Evolutionary conservation across 352 stramenopile genomes (phyloP).

Genomic region (Globisporangium middletonii): DNA sequence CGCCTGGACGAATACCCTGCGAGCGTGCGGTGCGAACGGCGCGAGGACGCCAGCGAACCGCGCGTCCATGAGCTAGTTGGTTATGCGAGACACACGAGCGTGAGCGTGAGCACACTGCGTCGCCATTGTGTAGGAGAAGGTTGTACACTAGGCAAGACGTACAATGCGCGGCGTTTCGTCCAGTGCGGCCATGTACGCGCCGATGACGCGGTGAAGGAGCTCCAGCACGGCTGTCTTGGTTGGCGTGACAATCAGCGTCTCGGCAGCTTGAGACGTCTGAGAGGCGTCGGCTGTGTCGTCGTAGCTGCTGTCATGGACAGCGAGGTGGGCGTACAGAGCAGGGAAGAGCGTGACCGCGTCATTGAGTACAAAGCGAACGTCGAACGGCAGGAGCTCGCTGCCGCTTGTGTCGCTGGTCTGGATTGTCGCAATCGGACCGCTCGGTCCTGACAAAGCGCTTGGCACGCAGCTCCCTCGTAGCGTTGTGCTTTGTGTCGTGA

Average conservation of each 20-base stretch:
- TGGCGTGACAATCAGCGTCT: constrained; percentile 9
- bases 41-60: constrained; percentile 29
- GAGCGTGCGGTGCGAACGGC: constrained; percentile 27
- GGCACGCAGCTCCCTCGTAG: too few species aligned
- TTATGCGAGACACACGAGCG: not conserved
- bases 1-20: constrained; percentile 15
- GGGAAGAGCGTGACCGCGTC: not conserved
- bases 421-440: not conserved
- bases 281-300: constrained; percentile 1
- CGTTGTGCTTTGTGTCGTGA: too few species aligned
- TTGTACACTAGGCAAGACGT: constrained; percentile 2
- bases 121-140: not conserved
- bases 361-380: constrained; percentile 2
- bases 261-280: too few species aligned
- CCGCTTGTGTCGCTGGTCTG: not conserved
- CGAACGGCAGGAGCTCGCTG: not conserved
- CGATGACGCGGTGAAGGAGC: constrained; percentile 30
- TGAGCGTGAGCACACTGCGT: not conserved
- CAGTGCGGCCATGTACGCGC: constrained; percentile 39
- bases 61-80: constrained; percentile 18
- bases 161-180: constrained; percentile 35
- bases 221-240: constrained; percentile 31
- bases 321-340: constrained; percentile 19
- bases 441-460: not conserved
- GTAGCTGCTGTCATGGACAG: constrained; percentile 18